These are phyloP conservation scores for Coniochaeta sp. DNA, from an alignment of 2,329 filamentous ascomycete genomes.

Conservation along the genomic window DNA sequence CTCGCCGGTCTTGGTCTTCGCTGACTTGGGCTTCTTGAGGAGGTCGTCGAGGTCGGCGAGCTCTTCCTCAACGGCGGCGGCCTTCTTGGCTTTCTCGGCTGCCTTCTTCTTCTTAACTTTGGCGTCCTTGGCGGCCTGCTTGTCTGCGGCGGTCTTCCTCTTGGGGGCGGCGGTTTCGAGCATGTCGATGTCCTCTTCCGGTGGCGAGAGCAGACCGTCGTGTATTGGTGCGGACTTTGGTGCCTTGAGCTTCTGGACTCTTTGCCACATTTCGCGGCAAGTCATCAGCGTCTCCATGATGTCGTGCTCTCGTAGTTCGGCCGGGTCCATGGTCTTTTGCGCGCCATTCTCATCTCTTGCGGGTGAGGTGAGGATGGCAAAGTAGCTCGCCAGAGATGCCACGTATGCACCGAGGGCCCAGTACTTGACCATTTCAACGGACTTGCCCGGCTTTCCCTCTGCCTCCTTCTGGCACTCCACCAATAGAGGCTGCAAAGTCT, in stretches of 20 bases:
- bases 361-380: conserved; percentile 83
- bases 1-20: conserved; percentile 19
- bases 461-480: conserved; percentile 51
- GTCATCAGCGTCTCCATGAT: conserved; percentile 81
- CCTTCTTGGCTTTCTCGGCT: conserved; percentile 31
- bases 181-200: conserved; percentile 21
- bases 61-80: conserved; percentile 60
- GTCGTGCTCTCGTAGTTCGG: conserved; percentile 80
- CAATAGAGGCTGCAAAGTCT: conserved; percentile 62
- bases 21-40: conserved; percentile 37
- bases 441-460: conserved; percentile 41
- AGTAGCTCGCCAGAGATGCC: conserved; percentile 84
- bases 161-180: conserved; percentile 5
- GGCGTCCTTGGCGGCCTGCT: conserved; percentile 18
- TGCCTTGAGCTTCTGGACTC: conserved; percentile 56
- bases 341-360: conserved; percentile 50
- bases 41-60: conserved; percentile 65
- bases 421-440: conserved; percentile 63
- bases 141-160: conserved; percentile 22
- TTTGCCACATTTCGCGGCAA: conserved; percentile 74
- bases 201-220: conserved; percentile 24
- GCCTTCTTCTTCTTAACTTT: conserved; percentile 33
- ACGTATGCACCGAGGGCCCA: conserved; percentile 81
- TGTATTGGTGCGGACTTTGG: conserved; percentile 11
- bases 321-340: conserved; percentile 59